A percentile compares a stretch with the other conserved stretches of the same genome.
Conservation (phyloP, 2,329 filamentous ascomycete genomes). For the Alternaria burnsii region DNA sequence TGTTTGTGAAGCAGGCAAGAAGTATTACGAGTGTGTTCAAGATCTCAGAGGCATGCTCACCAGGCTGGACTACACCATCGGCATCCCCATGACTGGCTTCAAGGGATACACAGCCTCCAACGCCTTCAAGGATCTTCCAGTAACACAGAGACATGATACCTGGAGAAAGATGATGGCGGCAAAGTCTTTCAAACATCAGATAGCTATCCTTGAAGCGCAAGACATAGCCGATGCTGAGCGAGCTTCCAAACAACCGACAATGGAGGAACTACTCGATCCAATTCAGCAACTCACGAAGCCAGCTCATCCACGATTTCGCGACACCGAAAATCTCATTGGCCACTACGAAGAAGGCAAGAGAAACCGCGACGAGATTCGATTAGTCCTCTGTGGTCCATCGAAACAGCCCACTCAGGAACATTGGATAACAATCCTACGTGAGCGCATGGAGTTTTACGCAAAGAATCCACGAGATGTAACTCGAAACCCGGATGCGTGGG, state of each 20-base stretch:
- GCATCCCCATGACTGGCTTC: conserved; percentile 29
- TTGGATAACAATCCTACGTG: conserved; percentile 29
- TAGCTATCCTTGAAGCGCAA: conserved; percentile 13
- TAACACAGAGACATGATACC: conserved; percentile 1
- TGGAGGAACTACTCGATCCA: background rate
- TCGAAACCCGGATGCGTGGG: conserved; percentile 19
- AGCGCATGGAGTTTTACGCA: conserved; percentile 23
- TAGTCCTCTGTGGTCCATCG: conserved; percentile 18
- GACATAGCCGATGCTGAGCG: conserved; percentile 3
- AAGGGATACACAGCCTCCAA: conserved; percentile 16
- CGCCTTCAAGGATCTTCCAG: conserved; percentile 8
- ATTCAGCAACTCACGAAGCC: conserved; percentile 15
- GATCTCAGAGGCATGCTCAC: conserved; percentile 18
- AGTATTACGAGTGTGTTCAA: conserved; percentile 24
- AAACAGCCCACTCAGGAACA: conserved; percentile 17
- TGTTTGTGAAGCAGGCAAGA: conserved; percentile 20
- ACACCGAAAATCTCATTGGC: conserved; percentile 19
- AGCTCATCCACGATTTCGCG: conserved; percentile 18
- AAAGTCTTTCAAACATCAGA: conserved; percentile 15
- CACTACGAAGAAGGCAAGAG: conserved; percentile 23
- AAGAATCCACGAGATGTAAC: conserved; percentile 10
- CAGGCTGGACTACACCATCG: conserved; percentile 17
- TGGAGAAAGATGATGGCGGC: conserved; percentile 14
- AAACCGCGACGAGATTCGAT: conserved; percentile 21
- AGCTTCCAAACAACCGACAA: background rate